Base-by-base conservation (phyloP, 2,329 filamentous ascomycete species). In the Fusarium xylarioides region DNA sequence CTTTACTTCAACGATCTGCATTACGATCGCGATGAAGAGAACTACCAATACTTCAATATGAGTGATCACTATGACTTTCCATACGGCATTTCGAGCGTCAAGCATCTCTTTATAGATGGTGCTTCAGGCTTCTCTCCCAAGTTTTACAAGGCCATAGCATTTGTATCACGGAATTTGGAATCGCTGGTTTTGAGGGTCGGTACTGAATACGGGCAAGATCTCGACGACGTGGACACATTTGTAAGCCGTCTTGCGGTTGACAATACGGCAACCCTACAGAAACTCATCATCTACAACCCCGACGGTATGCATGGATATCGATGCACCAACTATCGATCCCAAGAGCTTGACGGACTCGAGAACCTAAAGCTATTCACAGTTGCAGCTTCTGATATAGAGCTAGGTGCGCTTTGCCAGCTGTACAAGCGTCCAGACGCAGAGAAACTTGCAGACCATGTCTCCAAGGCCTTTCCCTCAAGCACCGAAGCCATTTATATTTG, bases 401-500 rank as follows among this genome's bases (percentile, higher is more conserved):
- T 26, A 26, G 26, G 4, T 26, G 26, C 26, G 26, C 26, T 26
- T 26, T 26, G 6, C 26, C 26, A 26, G 26, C 26, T 26, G 26
- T 26, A 26, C 26, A 26, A 26, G 26, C 26, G 26, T 26, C 26
- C 26, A 26, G 6, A 26, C 26, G 26, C 26, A 26, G 26, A 26
- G 26, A 26, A 26, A 26, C 26, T 26, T 26, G 26, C 26, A 26
- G 26, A 26, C 6, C 26, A 26, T 26, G 26, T 26, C 26, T 26
- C 26, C 26, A 26, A 26, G 26, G 26, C 26, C 26, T 4, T 67
- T 74, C 12, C 52, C 70, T 2, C n/a, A 2, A 57, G n/a, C 7
- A 26, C 66, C 1, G 68, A 76, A 44, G 59, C 59, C 3, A 5
- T 75, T 16, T 54, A 67, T 37, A 23, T 76, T 2, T 74, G 64